Base-by-base conservation (phyloP, 768 basidiomycete species). In the Suillus spraguei region DNA sequence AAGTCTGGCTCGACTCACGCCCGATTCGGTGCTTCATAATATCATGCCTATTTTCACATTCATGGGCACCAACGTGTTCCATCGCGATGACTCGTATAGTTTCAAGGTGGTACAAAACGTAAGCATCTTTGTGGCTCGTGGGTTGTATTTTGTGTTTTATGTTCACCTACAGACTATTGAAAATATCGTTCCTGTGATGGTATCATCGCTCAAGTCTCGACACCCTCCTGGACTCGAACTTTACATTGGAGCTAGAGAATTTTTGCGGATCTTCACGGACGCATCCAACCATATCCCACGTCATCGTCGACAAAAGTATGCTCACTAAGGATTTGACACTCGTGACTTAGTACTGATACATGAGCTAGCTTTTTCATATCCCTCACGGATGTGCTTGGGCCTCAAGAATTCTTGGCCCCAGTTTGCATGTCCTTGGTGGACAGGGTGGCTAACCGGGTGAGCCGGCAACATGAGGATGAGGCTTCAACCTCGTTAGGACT, bases 11-110 rank as follows among this genome's bases (percentile, higher is more conserved):
- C 85, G 88, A 20, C 80, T 98, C 41, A 88, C 90, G 0, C 95
- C 97, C 0, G 94, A 96, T 62, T 92, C 94, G 13, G 94, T 97
- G 36, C 81, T 99, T 14, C 94, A 92, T 71, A 95, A 97, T 68
- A 85, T 98, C 59, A 97, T 99, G 94, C 97, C 97, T 4, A 89
- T 99, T 52, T 99, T 99, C 80, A 98, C 96, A 0, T 99, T 98
- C 78, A 98, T 99, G 94, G 97, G 97, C 22, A 94, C 96, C n/a
- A 96, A 94, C 65, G 89, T 98, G 20, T 93, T 98, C 80, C 97
- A 97, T 71, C 85, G 95, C 54, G 97, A 99, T 67, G 97, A 99
- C 72, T 86, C 91, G 0, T 96, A 97, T 77, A 96, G 92, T 71
- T 97, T 97, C 81, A 87, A 88, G 42, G 95, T 99, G 10, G 93